A percentile compares a stretch with the other conserved stretches of the same genome.
These are phyloP conservation scores for Candida ortonii DNA, from an alignment of 805 yeast genomes.

Conservation along the genomic window DNA sequence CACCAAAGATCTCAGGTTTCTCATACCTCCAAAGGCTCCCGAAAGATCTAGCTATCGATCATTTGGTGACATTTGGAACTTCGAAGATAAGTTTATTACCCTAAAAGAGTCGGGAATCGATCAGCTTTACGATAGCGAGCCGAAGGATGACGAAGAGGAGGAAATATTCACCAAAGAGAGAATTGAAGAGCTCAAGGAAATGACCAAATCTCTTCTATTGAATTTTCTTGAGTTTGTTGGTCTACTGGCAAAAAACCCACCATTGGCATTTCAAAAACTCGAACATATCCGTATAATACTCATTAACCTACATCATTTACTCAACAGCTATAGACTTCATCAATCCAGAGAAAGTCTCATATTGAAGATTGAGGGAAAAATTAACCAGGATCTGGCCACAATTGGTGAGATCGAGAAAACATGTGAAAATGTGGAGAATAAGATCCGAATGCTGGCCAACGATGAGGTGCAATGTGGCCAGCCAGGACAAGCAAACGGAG, in stretches of 20 bases:
- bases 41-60: conserved; percentile 68
- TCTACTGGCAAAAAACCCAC: conserved; percentile 70
- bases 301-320: conserved; percentile 85
- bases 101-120: conserved; percentile 73
- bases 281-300: conserved; percentile 78
- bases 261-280: conserved; percentile 53
- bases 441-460: conserved; percentile 29
- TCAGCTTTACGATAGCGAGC: conserved; percentile 54
- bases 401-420: conserved; percentile 45
- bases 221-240: conserved; percentile 84
- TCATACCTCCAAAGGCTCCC: conserved; percentile 66
- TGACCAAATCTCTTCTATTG: conserved; percentile 72
- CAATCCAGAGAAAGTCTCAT: conserved; percentile 90
- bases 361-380: conserved; percentile 63
- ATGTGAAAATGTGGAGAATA: conserved; percentile 37
- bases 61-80: conserved; percentile 89
- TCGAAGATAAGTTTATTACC: conserved; percentile 71
- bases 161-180: conserved; percentile 46
- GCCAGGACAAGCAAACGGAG: conserved; percentile 2
- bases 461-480: conserved; percentile 18
- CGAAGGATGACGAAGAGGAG: conserved; percentile 31
- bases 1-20: conserved; percentile 46
- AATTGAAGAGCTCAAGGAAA: conserved; percentile 71
- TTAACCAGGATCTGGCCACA: conserved; percentile 37
- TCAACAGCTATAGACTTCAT: conserved; percentile 92